Percentiles rank a stretch among this genome's conserved stretches.
phyloP scores from a whole-genome alignment of 1,139 yeast species.

The Pneumocystis jirovecii region DNA sequence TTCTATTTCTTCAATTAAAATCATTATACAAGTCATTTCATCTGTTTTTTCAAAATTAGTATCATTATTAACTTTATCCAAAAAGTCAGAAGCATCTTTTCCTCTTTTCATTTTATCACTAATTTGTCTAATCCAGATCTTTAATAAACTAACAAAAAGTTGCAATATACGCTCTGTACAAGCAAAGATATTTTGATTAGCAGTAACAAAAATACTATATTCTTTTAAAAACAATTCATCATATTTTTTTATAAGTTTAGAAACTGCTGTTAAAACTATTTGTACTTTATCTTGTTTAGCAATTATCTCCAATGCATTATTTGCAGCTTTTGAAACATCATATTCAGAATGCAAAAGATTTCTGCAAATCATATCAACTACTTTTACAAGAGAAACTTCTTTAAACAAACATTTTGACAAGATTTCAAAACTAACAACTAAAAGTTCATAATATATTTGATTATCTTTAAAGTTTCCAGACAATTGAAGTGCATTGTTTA shows the following conservation, averaged over 20 bases:
- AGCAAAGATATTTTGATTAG: not conserved
- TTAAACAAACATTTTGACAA: constrained; percentile 53
- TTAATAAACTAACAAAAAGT: constrained; percentile 37
- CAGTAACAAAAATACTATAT: not conserved
- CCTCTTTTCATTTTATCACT: constrained; percentile 19
- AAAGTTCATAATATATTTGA: constrained; percentile 40
- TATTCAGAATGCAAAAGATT: constrained; percentile 57
- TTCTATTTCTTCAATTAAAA: constrained; percentile 83
- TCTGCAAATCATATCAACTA: constrained; percentile 60
- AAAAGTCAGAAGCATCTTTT: not conserved
- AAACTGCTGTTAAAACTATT: constrained; percentile 54
- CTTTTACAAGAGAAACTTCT: constrained; percentile 40
- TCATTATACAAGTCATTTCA: constrained; percentile 62
- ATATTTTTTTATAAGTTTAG: constrained; percentile 65
- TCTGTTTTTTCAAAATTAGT: constrained; percentile 30
- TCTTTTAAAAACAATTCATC: constrained; percentile 34
- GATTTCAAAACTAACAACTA: constrained; percentile 54
- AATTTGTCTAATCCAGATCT: constrained; percentile 65
- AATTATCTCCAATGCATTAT: constrained; percentile 45
- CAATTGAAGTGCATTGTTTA: not conserved
- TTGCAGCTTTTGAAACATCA: constrained; percentile 47
- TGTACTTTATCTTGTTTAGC: constrained; percentile 62
- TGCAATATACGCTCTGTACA: not conserved
- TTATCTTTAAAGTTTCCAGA: constrained; percentile 8
- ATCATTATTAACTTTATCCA: constrained; percentile 14